phyloP scores from a whole-genome alignment of 495 filamentous ascomycete genomes.

The Massariosphaeria phaeospora region DNA sequence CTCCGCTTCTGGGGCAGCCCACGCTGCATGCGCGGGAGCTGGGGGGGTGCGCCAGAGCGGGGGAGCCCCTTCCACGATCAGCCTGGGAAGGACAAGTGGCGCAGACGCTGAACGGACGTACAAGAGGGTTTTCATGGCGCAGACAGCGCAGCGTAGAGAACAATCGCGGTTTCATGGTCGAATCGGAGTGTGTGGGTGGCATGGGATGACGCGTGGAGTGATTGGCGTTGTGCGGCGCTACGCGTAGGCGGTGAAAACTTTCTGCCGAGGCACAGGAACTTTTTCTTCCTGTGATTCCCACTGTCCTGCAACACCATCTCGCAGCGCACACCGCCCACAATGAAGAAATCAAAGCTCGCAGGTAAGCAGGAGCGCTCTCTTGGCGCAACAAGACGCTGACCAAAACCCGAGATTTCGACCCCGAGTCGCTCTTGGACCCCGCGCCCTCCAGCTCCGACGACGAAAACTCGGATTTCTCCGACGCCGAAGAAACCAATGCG shows the following conservation, averaged over 20 bases:
- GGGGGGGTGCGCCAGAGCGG: slow-evolving; percentile 62
- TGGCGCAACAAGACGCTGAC: background rate
- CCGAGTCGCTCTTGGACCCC: slow-evolving; percentile 58
- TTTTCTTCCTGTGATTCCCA: background rate
- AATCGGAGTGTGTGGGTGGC: background rate
- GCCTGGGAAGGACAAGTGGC: too few relatives aligned
- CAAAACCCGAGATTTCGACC: slow-evolving; percentile 70
- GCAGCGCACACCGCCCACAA: slow-evolving; percentile 6
- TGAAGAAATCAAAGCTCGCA: slow-evolving; percentile 35
- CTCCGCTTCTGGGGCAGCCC: slow-evolving; percentile 74
- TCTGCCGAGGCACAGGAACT: background rate
- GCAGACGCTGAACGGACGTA: slow-evolving; percentile 39
- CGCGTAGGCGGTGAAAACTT: background rate
- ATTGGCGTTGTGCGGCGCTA: background rate
- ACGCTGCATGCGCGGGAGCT: slow-evolving; percentile 74
- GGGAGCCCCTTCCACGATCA: slow-evolving; percentile 64
- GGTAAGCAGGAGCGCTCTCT: slow-evolving; percentile 2
- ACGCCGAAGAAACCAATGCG: slow-evolving; percentile 52
- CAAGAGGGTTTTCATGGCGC: slow-evolving; percentile 89
- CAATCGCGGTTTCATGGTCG: slow-evolving; percentile 44
- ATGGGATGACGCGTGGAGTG: background rate
- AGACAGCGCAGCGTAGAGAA: slow-evolving; percentile 62
- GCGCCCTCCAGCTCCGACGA: slow-evolving; percentile 51
- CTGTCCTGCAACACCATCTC: background rate
- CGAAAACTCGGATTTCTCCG: slow-evolving; percentile 13